Percentiles rank a stretch among this genome's conserved stretches.
Conservation (phyloP, 1,284 basidiomycete species). For the Ustilago tritici region DNA sequence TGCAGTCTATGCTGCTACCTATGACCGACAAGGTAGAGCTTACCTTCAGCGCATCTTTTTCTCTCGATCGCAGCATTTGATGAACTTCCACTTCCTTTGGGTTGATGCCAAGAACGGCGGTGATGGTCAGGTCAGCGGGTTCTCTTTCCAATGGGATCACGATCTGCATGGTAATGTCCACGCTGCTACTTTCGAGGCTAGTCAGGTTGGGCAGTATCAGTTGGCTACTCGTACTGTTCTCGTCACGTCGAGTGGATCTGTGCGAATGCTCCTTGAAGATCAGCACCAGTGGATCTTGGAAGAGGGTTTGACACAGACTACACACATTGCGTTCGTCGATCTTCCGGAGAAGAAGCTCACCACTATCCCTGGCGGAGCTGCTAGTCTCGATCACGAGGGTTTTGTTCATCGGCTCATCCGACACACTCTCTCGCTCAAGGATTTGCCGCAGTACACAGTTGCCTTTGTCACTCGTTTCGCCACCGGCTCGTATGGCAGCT, state of each 20-base stretch:
- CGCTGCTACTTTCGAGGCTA: constrained; percentile 72
- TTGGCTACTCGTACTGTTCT: constrained; percentile 75
- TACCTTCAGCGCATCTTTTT: constrained; percentile 81
- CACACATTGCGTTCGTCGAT: constrained; percentile 76
- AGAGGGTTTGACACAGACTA: constrained; percentile 80
- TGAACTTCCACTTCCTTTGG: constrained; percentile 75
- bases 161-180: constrained; percentile 78
- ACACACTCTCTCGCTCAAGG: constrained; percentile 71
- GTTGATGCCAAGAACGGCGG: constrained; percentile 73
- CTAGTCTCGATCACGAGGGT: constrained; percentile 72
- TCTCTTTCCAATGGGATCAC: constrained; percentile 80
- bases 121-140: constrained; percentile 76
- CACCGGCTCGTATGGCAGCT: constrained; percentile 77
- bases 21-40: constrained; percentile 75
- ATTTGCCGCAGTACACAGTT: constrained; percentile 79
- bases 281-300: constrained; percentile 82
- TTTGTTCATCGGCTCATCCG: constrained; percentile 72
- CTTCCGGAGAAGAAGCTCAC: constrained; percentile 77
- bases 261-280: constrained; percentile 81
- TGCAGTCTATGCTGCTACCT: constrained; percentile 72
- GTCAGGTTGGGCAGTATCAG: constrained; percentile 71
- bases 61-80: constrained; percentile 63
- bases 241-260: constrained; percentile 81
- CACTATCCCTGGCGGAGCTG: constrained; percentile 34
- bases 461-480: constrained; percentile 80